These are phyloP conservation scores for Aegle marmelos DNA, from an alignment of 345 rosid species.

Conservation along the genomic window DNA sequence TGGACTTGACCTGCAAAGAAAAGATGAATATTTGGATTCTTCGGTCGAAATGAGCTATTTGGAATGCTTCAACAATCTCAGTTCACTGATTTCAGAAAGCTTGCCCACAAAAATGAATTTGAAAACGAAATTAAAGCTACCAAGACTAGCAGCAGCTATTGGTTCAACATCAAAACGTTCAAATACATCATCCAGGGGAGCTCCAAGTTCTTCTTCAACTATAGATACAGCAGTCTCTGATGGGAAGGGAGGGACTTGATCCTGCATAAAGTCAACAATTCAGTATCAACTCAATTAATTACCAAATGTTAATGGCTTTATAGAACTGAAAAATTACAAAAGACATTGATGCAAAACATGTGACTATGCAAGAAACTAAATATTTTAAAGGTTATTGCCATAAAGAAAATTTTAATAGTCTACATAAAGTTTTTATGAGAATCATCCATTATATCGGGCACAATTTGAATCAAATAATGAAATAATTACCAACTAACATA, in stretches of 20 bases:
- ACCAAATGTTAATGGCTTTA: not conserved
- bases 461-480: not conserved
- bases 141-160: conserved; percentile 99
- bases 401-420: not conserved
- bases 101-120: conserved; percentile 11
- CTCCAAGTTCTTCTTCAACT: conserved; percentile 95
- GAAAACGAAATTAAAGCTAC: conserved; percentile 35
- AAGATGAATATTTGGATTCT: not conserved
- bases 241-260: conserved; percentile 99
- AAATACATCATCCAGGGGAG: conserved; percentile 54
- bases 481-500: not conserved
- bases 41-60: not conserved
- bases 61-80: not conserved
- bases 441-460: not conserved
- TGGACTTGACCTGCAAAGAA: conserved; percentile 83
- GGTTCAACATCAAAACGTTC: conserved; percentile 89
- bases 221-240: conserved; percentile 83
- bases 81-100: conserved; percentile 4
- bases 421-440: not conserved
- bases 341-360: not conserved
- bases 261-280: conserved; percentile 43
- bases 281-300: not conserved
- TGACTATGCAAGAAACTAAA: not conserved
- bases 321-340: not conserved
- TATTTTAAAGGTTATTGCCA: not conserved